These are phyloP conservation scores for Populus trichocarpa DNA, from an alignment of 441 rosid genomes.

Conservation along the genomic window DNA sequence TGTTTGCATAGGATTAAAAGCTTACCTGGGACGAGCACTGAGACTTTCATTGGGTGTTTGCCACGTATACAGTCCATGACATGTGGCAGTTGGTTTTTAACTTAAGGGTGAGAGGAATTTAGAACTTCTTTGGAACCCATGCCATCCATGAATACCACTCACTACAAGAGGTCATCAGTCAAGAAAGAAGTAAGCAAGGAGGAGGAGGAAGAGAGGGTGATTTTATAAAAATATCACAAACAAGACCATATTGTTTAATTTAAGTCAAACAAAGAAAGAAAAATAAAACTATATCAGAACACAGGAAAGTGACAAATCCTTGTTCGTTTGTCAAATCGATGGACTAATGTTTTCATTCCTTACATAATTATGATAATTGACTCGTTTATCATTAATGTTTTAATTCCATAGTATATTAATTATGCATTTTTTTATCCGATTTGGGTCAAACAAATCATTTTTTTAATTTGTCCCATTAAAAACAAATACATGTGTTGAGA, in stretches of 20 bases:
- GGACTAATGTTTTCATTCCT: not conserved
- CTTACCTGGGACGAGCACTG: not conserved
- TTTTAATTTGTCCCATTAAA: no score
- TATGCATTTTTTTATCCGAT: not conserved
- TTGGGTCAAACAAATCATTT: not conserved
- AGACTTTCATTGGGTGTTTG: not conserved
- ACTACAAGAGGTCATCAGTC: not conserved
- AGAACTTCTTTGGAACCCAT: not conserved
- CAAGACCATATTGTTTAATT: not conserved
- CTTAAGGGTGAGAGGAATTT: not conserved
- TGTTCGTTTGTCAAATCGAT: not conserved
- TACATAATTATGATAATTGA: not conserved
- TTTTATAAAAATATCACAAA: not conserved
- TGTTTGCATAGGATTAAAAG: not conserved
- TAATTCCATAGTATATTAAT: not conserved
- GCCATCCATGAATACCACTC: not conserved
- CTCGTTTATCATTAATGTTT: not conserved
- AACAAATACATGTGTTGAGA: no score
- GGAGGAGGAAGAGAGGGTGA: not conserved
- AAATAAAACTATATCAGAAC: not conserved
- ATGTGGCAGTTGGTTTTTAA: not conserved
- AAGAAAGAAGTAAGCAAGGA: not conserved
- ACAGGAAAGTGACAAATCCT: not conserved
- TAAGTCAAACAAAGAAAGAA: not conserved
- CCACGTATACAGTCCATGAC: constrained; percentile 5